Conservation (phyloP, 2,329 filamentous ascomycete species). For the Magnaporthiopsis incrustans region DNA sequence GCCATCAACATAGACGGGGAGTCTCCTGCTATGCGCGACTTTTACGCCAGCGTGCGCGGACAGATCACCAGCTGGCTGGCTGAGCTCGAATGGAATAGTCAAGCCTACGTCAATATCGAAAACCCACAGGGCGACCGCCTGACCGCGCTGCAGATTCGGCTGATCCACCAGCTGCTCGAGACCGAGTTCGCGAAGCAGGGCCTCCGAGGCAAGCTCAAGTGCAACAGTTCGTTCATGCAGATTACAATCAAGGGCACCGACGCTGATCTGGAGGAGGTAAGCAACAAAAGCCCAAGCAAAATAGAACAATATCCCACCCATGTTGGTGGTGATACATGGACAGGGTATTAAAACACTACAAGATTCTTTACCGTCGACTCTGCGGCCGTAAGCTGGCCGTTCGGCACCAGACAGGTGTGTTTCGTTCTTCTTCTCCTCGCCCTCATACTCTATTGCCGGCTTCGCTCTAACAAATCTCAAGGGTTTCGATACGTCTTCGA, state of each 20-base stretch:
- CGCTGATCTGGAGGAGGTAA: conserved; percentile 8
- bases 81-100: neutral
- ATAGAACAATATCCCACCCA: neutral
- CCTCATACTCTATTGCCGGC: neutral
- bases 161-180: conserved; percentile 19
- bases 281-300: no score
- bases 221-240: conserved; percentile 12
- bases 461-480: neutral
- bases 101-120: conserved; percentile 13
- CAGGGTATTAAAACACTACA: neutral
- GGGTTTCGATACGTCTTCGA: conserved; percentile 24
- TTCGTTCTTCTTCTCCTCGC: neutral
- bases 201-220: conserved; percentile 10
- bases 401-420: conserved; percentile 13
- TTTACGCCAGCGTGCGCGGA: conserved; percentile 9
- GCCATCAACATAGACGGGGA: conserved; percentile 9
- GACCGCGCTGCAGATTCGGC: conserved; percentile 19
- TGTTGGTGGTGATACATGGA: neutral
- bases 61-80: conserved; percentile 11
- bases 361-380: neutral
- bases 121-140: conserved; percentile 17
- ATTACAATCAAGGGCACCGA: conserved; percentile 10
- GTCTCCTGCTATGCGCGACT: conserved; percentile 10
- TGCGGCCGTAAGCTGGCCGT: conserved; percentile 10
- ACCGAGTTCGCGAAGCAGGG: conserved; percentile 14